These are phyloP conservation scores for Symbiodinium pilosum DNA, from an alignment of 73 alveolate genomes.

Conservation along the genomic window DNA sequence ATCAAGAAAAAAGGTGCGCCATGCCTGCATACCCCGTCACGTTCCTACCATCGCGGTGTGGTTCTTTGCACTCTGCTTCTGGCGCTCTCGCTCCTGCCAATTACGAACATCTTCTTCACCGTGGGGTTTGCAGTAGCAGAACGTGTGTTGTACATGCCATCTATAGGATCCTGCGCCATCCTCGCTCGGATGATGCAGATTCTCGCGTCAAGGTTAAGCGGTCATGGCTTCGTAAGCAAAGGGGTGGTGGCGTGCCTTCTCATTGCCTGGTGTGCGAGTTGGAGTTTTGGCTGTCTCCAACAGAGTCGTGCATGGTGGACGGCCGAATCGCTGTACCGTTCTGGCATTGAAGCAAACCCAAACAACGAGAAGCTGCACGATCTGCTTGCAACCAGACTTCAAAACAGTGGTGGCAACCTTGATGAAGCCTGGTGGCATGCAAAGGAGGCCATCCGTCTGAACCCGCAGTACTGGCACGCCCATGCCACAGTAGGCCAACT, in stretches of 20 bases:
- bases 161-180: constrained; percentile 28
- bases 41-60: constrained; percentile 32
- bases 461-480: constrained; percentile 58
- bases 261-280: not conserved
- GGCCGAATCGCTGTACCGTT: constrained; percentile 52
- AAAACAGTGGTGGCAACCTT: constrained; percentile 64
- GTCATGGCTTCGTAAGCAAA: not conserved
- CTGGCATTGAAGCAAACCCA: constrained; percentile 41
- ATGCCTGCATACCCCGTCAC: not conserved
- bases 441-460: constrained; percentile 14
- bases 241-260: not conserved
- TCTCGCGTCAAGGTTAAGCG: not conserved
- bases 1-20: too few relatives aligned
- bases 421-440: constrained; percentile 54
- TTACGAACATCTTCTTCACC: constrained; percentile 44
- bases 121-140: constrained; percentile 48
- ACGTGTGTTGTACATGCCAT: constrained; percentile 49
- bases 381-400: constrained; percentile 44
- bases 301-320: constrained; percentile 51
- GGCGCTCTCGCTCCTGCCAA: constrained; percentile 10
- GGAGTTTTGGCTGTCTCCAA: not conserved
- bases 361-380: constrained; percentile 42
- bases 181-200: not conserved
- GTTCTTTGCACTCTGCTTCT: not conserved
- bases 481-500: constrained; percentile 71